Base-by-base conservation (phyloP, 164 flowering plant genomes). In the Dillenia suffruticosa region DNA sequence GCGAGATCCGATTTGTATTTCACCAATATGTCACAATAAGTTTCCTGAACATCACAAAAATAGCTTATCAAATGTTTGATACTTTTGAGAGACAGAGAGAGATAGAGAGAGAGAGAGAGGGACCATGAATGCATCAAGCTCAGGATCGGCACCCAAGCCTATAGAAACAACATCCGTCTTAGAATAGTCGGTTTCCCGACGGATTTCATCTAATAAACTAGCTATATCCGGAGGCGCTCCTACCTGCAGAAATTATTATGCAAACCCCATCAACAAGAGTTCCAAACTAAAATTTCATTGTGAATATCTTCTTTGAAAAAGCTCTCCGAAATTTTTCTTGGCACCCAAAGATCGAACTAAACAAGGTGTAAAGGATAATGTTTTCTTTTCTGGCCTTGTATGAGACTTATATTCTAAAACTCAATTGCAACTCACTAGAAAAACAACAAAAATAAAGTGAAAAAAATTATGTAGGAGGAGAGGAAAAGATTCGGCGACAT, bases 121-220 rank as follows among this genome's bases (percentile, higher is more conserved):
- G 55, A 74, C 88, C 89, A 86, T 84, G 78, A 86, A 86, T 49
- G 79, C 78, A 59, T 86, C 92, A 52, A 86, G 89, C 72, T 84
- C 82, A 49, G 87, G 93, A 77, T 87, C 93, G 10, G 75, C 77
- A 64, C 81, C 90, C 1, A 77, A 57, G 69, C 73, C 73, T 19
- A 75, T 61, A 32, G 82, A 63, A 24, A 61, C 71, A 0, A 49
- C 63, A 63, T 61, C 74, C 58, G 54, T 58, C 43, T 69, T 72
- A 52, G 17, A 64, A 62, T 67, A 24, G 54, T 72, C 76, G 54
- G 73, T 76, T 54, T 78, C 80, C 59, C 72, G 68, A 70, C 72
- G 77, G 63, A 83, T 80, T 63, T 83, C 85, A 2, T 84, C 87
- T 12, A 85, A 56, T 62, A 81, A 22, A 50, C 61, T 44, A n/a